Percentiles rank a stretch among this genome's conserved stretches.
Conservation (phyloP, 129 eudicot species). For the Centaurea solstitialis region DNA sequence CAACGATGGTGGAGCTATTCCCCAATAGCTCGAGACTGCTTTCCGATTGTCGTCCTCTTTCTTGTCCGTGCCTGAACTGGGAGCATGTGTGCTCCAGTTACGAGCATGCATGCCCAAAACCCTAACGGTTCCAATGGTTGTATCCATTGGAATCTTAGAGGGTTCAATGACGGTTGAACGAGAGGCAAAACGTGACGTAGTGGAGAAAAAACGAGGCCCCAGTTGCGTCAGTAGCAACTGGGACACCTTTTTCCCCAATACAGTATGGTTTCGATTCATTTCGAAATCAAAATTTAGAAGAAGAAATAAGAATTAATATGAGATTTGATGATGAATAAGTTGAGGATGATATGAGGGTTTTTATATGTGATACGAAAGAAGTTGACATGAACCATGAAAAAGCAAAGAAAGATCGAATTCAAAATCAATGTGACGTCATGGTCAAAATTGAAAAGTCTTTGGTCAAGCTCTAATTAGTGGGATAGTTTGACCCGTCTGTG, state of each 20-base stretch:
- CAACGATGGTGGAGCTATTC: slow-evolving; percentile 41
- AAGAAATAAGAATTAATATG: background rate
- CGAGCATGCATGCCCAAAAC: slow-evolving; percentile 19
- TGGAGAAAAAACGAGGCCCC: slow-evolving; percentile 20
- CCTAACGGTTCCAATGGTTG: slow-evolving; percentile 3
- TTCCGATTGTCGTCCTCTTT: slow-evolving; percentile 10
- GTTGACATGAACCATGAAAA: slow-evolving; percentile 23
- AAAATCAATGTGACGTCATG: background rate
- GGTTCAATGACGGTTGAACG: background rate
- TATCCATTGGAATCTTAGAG: background rate
- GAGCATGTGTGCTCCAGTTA: slow-evolving; percentile 31
- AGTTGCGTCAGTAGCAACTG: slow-evolving; percentile 35
- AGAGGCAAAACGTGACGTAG: slow-evolving; percentile 1
- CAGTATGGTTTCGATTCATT: slow-evolving; percentile 26
- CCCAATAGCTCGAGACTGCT: slow-evolving; percentile 56
- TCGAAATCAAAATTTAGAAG: background rate
- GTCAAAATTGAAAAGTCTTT: slow-evolving; percentile 24
- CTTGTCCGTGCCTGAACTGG: background rate
- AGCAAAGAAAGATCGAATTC: slow-evolving; percentile 5
- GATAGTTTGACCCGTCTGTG: slow-evolving; percentile 4
- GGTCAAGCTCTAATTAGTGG: background rate
- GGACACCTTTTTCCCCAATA: slow-evolving; percentile 27
- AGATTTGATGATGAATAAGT: background rate
- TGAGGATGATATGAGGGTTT: background rate
- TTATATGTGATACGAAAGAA: slow-evolving; percentile 13